Conservation (phyloP, 2,329 filamentous ascomycete species). For the Biscogniauxia sp. region DNA sequence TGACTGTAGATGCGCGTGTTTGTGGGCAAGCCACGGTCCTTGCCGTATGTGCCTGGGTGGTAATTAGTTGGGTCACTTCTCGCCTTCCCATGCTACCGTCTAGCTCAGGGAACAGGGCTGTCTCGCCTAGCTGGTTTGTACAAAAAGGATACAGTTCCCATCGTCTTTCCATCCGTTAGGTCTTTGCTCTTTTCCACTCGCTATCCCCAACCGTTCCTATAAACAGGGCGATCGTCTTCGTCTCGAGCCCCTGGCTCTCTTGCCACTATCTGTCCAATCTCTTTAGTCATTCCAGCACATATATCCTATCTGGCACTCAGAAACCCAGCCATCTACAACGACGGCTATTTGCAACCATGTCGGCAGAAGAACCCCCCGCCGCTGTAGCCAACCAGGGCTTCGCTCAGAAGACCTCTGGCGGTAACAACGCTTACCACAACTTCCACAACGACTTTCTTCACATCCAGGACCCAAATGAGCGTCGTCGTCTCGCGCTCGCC, state of each 20-base stretch:
- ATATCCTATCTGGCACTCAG: neutral
- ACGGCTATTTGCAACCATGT: constrained; percentile 12
- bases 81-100: neutral
- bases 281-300: neutral
- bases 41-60: neutral
- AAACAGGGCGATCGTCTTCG: neutral
- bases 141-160: neutral
- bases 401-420: constrained; percentile 53
- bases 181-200: neutral
- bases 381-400: constrained; percentile 4
- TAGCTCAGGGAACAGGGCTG: neutral
- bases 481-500: constrained; percentile 73
- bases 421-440: constrained; percentile 72
- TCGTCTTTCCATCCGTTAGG: neutral
- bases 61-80: neutral
- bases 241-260: neutral
- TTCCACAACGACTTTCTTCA: constrained; percentile 71
- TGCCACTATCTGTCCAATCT: neutral
- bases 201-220: neutral
- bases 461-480: constrained; percentile 71
- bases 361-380: constrained; percentile 14
- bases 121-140: neutral
- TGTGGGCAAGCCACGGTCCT: neutral
- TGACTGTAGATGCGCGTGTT: neutral
- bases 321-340: neutral